Conservation (phyloP, 768 basidiomycete genomes). For the Crepidotus variabilis region DNA sequence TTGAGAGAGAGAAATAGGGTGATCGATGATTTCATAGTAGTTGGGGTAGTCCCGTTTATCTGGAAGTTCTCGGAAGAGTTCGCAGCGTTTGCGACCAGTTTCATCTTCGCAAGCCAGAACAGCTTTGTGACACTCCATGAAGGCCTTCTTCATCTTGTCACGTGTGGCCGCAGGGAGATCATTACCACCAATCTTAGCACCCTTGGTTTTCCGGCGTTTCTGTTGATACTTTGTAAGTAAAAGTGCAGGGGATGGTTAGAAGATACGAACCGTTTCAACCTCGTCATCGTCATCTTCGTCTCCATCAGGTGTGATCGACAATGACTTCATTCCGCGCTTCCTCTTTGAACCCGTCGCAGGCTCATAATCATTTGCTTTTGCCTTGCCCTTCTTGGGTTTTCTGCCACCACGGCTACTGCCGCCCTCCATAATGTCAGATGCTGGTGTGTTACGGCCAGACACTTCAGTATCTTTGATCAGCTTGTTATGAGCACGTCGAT, state of each 20-base stretch:
- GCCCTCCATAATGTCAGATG: constrained; percentile 42
- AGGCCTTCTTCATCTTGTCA: constrained; percentile 82
- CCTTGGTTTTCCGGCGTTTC: constrained; percentile 85
- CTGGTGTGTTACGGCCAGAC: constrained; percentile 63
- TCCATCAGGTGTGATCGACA: constrained; percentile 74
- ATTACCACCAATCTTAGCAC: constrained; percentile 22
- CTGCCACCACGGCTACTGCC: constrained; percentile 46
- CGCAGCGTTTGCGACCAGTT: constrained; percentile 75
- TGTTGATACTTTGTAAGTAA: constrained; percentile 23
- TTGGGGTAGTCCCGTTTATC: constrained; percentile 83
- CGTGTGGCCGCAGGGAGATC: constrained; percentile 57
- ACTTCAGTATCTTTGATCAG: constrained; percentile 54
- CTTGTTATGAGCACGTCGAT: constrained; percentile 57
- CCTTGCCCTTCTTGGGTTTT: constrained; percentile 69
- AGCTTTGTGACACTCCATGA: constrained; percentile 71
- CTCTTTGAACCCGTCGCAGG: constrained; percentile 58
- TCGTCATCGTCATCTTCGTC: constrained; percentile 75
- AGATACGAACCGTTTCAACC: constrained; percentile 52
- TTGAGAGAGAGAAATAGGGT: constrained; percentile 84
- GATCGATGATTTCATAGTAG: constrained; percentile 85
- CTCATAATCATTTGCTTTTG: constrained; percentile 51
- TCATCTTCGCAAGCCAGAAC: constrained; percentile 70
- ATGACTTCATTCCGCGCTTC: constrained; percentile 70
- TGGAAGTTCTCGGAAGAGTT: constrained; percentile 86
- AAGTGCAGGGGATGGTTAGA: neutral